phyloP scores from a whole-genome alignment of 208 protist genomes.

The Trypanosomatidae sp. region DNA sequence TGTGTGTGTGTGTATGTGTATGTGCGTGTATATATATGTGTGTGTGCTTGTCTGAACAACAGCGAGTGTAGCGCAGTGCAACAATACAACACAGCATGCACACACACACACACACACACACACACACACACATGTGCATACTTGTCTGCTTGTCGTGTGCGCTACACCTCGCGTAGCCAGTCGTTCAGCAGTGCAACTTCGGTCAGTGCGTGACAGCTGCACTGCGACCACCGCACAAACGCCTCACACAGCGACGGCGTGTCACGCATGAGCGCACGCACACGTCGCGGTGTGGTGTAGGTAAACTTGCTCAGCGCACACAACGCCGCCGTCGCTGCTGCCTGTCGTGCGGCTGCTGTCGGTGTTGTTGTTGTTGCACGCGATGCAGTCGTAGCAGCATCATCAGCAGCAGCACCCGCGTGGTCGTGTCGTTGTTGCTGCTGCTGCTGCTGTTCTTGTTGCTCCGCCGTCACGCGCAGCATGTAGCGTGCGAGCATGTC shows the following conservation, averaged over 20 bases:
- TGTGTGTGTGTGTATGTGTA: background rate
- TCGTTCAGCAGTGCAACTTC: constrained; percentile 58
- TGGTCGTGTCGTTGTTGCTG: no score
- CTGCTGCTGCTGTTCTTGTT: no score
- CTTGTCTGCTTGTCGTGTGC: no score
- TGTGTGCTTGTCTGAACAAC: background rate
- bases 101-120: no score
- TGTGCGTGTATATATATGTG: background rate
- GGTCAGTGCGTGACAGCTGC: constrained; percentile 43
- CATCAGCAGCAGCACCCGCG: no score
- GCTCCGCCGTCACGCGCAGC: no score
- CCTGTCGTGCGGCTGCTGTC: constrained; percentile 14
- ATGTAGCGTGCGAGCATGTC: no score
- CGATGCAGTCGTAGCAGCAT: no score
- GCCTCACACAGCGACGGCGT: constrained; percentile 20
- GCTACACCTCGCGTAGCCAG: constrained; percentile 47
- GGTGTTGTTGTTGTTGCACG: constrained; percentile 2
- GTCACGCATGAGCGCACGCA: constrained; percentile 49
- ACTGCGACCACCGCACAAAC: constrained; percentile 37
- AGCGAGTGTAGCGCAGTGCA: no score
- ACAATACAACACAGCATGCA: no score
- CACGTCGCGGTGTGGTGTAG: constrained; percentile 19
- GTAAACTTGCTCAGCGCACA: constrained; percentile 58
- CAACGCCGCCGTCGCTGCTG: constrained; percentile 35
- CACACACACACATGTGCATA: no score